A percentile compares a stretch with the other conserved stretches of the same genome.
phyloP scores from a whole-genome alignment of 2,329 filamentous ascomycete species.

The Fusarium setosum region DNA sequence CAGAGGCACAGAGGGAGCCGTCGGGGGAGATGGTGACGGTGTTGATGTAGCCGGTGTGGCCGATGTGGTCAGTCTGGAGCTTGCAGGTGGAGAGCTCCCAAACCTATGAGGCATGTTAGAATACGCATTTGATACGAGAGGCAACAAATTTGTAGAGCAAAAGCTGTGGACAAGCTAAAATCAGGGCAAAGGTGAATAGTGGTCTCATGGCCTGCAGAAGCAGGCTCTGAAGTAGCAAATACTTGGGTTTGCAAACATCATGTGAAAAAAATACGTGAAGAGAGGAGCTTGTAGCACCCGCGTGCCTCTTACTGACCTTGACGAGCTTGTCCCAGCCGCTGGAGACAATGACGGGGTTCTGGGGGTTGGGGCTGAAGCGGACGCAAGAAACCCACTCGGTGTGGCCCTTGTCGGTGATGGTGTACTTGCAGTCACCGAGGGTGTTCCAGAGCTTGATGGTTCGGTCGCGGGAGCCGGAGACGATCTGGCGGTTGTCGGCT shows the following conservation, averaged over 20 bases:
- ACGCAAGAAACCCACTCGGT: constrained; percentile 99
- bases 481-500: constrained; percentile 99
- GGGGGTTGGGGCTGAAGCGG: constrained; percentile 99
- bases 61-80: constrained; percentile 99
- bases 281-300: neutral
- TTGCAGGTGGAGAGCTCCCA: constrained; percentile 99
- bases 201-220: constrained; percentile 90
- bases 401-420: constrained; percentile 99
- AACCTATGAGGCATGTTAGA: constrained; percentile 69
- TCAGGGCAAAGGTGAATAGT: constrained; percentile 90
- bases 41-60: constrained; percentile 99
- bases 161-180: constrained; percentile 47
- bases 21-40: constrained; percentile 99
- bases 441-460: constrained; percentile 99
- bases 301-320: constrained; percentile 78
- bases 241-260: constrained; percentile 95
- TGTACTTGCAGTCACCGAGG: constrained; percentile 99
- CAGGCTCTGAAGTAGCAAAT: constrained; percentile 99
- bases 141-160: constrained; percentile 8
- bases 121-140: neutral
- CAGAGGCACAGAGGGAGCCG: constrained; percentile 97
- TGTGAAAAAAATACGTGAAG: constrained; percentile 54
- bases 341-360: constrained; percentile 99
- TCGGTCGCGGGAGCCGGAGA: constrained; percentile 97
- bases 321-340: constrained; percentile 99